phyloP scores from a whole-genome alignment of 768 basidiomycete genomes.

The Boletus vinaceobasis region DNA sequence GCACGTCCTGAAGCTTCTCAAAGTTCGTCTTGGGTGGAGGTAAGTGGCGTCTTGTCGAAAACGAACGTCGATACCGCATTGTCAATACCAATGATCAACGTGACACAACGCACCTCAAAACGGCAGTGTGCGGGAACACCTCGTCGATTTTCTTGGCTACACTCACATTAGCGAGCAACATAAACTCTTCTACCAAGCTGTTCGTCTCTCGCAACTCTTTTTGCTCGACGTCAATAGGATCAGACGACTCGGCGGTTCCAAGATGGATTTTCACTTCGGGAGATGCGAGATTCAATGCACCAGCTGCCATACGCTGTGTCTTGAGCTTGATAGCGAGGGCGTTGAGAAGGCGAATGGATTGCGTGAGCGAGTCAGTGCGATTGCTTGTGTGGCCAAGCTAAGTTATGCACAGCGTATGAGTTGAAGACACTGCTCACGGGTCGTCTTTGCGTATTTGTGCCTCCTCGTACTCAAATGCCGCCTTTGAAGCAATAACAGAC shows the following conservation, averaged over 20 bases:
- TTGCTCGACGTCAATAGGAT: constrained; percentile 96
- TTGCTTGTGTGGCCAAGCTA: constrained; percentile 43
- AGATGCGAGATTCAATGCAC: constrained; percentile 96
- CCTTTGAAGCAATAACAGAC: constrained; percentile 94
- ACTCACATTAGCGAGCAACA: constrained; percentile 95
- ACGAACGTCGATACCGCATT: background rate
- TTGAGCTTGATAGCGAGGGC: constrained; percentile 80
- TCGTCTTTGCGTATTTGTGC: constrained; percentile 95
- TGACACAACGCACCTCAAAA: constrained; percentile 57
- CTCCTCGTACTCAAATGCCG: constrained; percentile 95
- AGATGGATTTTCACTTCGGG: constrained; percentile 98
- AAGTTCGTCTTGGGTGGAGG: constrained; percentile 93
- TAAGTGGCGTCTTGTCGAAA: constrained; percentile 67
- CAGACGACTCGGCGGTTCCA: constrained; percentile 88
- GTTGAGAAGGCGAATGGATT: constrained; percentile 87
- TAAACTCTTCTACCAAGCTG: constrained; percentile 96
- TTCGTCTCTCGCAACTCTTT: constrained; percentile 93
- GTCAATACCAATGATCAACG: constrained; percentile 9
- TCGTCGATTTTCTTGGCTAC: constrained; percentile 92
- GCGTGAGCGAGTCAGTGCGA: constrained; percentile 74
- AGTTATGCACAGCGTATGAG: background rate
- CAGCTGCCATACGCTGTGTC: constrained; percentile 84
- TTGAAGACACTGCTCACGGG: constrained; percentile 47
- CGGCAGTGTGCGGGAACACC: constrained; percentile 93
- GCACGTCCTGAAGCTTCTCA: constrained; percentile 90